Evolutionary conservation across 768 basidiomycete species (phyloP).

Genomic region (Leucogyrophana mollusca): DNA sequence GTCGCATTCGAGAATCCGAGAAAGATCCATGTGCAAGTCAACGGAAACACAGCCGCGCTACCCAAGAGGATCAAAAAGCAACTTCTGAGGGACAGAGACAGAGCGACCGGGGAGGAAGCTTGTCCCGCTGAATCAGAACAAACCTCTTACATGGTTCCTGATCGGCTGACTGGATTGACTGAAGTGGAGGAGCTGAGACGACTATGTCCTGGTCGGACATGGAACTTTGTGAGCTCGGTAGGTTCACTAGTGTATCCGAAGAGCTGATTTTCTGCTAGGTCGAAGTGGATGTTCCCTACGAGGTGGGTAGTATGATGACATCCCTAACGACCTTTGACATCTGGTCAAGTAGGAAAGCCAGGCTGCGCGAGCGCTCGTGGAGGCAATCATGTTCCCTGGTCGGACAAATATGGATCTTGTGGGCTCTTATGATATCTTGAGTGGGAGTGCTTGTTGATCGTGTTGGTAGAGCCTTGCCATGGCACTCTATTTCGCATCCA

Average conservation of each 20-base stretch:
- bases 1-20: constrained; percentile 97
- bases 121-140: constrained; percentile 9
- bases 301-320: constrained; percentile 44
- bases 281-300: constrained; percentile 81
- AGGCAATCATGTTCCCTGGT: constrained; percentile 75
- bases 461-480: constrained; percentile 76
- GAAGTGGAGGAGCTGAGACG: constrained; percentile 75
- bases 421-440: constrained; percentile 19
- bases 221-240: constrained; percentile 75
- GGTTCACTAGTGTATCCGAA: background rate
- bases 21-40: constrained; percentile 50
- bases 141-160: constrained; percentile 76
- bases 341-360: constrained; percentile 58
- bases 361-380: constrained; percentile 50
- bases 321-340: constrained; percentile 5
- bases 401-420: constrained; percentile 92
- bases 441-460: constrained; percentile 3
- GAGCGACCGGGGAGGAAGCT: background rate
- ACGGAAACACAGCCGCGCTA: constrained; percentile 45
- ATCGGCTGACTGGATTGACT: constrained; percentile 76
- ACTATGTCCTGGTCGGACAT: constrained; percentile 75
- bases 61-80: constrained; percentile 43
- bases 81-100: constrained; percentile 13
- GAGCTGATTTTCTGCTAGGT: constrained; percentile 45
- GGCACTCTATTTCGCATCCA: constrained; percentile 91